phyloP scores from a whole-genome alignment of 2,329 filamentous ascomycete species.

The Thielaviopsis musarum region DNA sequence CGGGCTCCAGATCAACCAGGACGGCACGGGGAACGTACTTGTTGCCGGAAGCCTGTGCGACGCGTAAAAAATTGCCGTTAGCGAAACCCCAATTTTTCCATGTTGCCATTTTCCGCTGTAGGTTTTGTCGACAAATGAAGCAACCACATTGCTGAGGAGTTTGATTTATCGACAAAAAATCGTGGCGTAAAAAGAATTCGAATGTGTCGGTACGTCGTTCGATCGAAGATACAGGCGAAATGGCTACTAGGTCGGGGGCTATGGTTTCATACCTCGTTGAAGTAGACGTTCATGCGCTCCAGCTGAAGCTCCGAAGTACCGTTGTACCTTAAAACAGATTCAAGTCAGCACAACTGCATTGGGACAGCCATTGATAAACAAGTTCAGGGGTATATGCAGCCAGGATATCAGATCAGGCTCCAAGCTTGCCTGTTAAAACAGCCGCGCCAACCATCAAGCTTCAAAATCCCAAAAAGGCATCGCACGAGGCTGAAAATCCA shows the following conservation, averaged over 20 bases:
- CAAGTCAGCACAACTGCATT: not conserved
- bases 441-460: not conserved
- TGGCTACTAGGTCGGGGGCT: not conserved
- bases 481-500: not conserved
- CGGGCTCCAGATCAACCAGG: slow-evolving; percentile 97
- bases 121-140: not conserved
- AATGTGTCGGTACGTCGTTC: not conserved
- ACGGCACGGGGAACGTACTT: slow-evolving; percentile 99
- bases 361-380: not conserved
- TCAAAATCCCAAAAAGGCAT: not conserved
- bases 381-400: slow-evolving; percentile 4
- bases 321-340: slow-evolving; percentile 53
- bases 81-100: not conserved
- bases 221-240: not conserved
- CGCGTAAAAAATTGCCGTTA: slow-evolving; percentile 7
- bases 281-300: slow-evolving; percentile 99
- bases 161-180: not conserved
- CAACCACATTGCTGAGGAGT: not conserved
- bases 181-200: not conserved
- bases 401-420: not conserved
- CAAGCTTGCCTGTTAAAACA: not conserved
- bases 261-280: slow-evolving; percentile 48
- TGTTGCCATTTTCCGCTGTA: not conserved
- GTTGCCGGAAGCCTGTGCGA: slow-evolving; percentile 69
- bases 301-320: slow-evolving; percentile 97